These are phyloP conservation scores for Colletotrichum sp. DNA, from an alignment of 2,329 filamentous ascomycete genomes.

Conservation along the genomic window DNA sequence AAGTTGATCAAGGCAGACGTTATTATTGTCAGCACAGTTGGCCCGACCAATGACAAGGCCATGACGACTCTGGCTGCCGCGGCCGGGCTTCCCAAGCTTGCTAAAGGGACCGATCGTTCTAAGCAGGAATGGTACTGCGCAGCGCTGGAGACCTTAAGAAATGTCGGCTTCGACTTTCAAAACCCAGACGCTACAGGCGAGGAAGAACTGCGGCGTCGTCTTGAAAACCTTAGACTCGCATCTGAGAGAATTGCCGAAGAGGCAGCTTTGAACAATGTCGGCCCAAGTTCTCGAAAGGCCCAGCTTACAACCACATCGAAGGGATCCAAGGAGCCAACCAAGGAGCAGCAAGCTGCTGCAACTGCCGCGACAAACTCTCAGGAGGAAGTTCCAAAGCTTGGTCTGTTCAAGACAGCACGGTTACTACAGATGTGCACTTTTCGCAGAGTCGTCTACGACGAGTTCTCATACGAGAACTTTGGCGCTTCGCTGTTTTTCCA, in stretches of 20 bases:
- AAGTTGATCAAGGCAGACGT: slow-evolving; percentile 36
- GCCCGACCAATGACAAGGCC: background rate
- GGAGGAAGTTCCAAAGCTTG: background rate
- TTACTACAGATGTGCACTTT: slow-evolving; percentile 43
- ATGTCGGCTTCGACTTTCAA: background rate
- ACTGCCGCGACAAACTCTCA: background rate
- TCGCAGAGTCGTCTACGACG: slow-evolving; percentile 45
- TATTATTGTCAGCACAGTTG: slow-evolving; percentile 37
- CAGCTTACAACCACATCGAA: background rate
- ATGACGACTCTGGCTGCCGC: slow-evolving; percentile 14
- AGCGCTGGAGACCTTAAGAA: background rate
- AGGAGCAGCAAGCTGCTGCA: background rate
- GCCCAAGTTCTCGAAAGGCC: slow-evolving; percentile 5
- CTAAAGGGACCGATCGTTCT: background rate
- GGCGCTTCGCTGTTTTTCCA: slow-evolving; percentile 36
- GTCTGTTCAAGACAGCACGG: slow-evolving; percentile 19
- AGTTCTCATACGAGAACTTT: slow-evolving; percentile 45
- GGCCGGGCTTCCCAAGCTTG: background rate
- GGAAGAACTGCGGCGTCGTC: background rate
- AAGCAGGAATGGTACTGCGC: slow-evolving; percentile 3
- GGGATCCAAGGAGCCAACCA: background rate
- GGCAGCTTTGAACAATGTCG: background rate
- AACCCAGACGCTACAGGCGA: background rate
- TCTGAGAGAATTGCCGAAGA: background rate
- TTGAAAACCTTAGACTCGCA: background rate